These are phyloP conservation scores for Erigeron philadelphicus DNA, from an alignment of 140 eudicot genomes.

Conservation along the genomic window DNA sequence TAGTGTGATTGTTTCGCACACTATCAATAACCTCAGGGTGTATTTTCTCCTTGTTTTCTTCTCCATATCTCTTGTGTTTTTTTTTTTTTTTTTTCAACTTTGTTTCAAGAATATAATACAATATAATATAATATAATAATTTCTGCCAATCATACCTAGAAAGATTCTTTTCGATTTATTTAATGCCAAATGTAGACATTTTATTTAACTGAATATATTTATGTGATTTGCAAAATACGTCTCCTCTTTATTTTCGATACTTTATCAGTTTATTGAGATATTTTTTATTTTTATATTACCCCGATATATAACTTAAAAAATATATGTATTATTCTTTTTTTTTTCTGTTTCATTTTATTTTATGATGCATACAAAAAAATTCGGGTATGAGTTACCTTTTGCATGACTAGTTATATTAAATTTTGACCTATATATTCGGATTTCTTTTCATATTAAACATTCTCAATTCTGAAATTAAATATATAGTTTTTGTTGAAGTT, in stretches of 20 bases:
- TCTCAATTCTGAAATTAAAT: neutral
- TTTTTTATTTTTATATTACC: neutral
- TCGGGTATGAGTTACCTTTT: too few species aligned
- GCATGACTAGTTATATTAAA: neutral
- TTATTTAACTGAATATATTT: neutral
- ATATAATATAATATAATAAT: conserved; percentile 26
- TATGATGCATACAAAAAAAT: neutral
- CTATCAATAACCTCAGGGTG: conserved; percentile 13
- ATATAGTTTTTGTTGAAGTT: too few species aligned
- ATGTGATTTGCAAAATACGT: conserved; percentile 2
- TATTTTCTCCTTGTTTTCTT: conserved; percentile 21
- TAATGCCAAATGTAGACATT: conserved; percentile 26
- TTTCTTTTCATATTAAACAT: neutral
- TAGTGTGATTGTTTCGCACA: neutral
- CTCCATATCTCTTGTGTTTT: conserved; percentile 22
- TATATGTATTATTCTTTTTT: neutral
- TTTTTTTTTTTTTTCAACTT: neutral
- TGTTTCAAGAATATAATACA: conserved; percentile 11
- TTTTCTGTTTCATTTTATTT: neutral
- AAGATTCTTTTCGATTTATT: conserved; percentile 32
- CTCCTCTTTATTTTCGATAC: neutral
- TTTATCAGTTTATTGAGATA: neutral
- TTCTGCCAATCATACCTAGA: conserved; percentile 33
- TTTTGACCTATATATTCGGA: neutral
- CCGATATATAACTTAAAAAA: neutral